phyloP scores from a whole-genome alignment of 306 rosid species.

The Trifolium repens region DNA sequence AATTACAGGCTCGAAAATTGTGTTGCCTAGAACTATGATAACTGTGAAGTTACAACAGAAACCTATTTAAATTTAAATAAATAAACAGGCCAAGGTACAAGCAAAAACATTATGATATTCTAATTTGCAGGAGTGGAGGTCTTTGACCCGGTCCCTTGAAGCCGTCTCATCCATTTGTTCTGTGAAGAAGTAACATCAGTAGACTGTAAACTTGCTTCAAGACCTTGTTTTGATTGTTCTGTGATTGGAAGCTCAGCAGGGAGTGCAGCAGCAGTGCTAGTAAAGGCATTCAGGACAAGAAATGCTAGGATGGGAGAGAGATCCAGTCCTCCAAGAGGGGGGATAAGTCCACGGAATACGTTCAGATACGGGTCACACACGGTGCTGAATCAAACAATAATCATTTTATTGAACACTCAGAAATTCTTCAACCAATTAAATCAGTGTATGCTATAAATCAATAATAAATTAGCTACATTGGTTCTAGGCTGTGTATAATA shows the following conservation, averaged over 20 bases:
- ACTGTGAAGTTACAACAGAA: slow-evolving; percentile 33
- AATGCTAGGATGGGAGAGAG: slow-evolving; percentile 94
- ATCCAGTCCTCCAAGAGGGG: slow-evolving; percentile 94
- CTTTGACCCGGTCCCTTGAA: slow-evolving; percentile 61
- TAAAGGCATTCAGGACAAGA: slow-evolving; percentile 81
- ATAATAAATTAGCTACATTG: slow-evolving; percentile 4
- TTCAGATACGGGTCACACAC: slow-evolving; percentile 94
- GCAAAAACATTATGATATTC: slow-evolving; percentile 24
- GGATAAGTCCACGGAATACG: slow-evolving; percentile 93
- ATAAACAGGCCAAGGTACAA: slow-evolving; percentile 37
- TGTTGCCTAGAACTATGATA: slow-evolving; percentile 42
- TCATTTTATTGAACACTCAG: slow-evolving; percentile 24
- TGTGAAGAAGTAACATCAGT: slow-evolving; percentile 58
- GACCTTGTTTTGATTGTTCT: slow-evolving; percentile 47
- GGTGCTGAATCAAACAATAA: slow-evolving; percentile 63
- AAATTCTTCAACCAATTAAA: slow-evolving; percentile 2
- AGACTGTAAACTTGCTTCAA: slow-evolving; percentile 39
- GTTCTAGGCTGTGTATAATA: slow-evolving; percentile 13
- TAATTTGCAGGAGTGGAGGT: slow-evolving; percentile 45
- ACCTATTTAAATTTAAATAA: slow-evolving; percentile 13
- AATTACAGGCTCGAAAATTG: slow-evolving; percentile 45
- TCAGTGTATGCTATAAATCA: neutral
- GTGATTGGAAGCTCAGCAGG: slow-evolving; percentile 89
- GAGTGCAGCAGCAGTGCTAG: slow-evolving; percentile 94
- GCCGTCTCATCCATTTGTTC: slow-evolving; percentile 85